A percentile compares a stretch with the other conserved stretches of the same genome.
phyloP scores from a whole-genome alignment of 116 monocot genomes.

The Papilionanthe hybrid region DNA sequence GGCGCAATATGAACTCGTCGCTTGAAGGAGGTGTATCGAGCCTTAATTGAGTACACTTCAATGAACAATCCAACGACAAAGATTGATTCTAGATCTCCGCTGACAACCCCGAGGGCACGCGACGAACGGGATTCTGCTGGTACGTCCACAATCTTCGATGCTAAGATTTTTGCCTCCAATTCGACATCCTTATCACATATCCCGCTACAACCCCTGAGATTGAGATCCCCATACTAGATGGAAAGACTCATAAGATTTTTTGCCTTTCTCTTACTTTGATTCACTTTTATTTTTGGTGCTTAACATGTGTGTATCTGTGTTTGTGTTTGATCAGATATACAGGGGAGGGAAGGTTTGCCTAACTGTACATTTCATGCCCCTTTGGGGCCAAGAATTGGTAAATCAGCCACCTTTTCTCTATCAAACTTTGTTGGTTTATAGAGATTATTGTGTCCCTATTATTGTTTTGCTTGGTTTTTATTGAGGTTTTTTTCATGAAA shows the following conservation, averaged over 20 bases:
- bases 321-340: too few relatives aligned
- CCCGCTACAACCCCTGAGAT: slow-evolving; percentile 94
- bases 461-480: not conserved
- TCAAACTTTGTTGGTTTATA: not conserved
- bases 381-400: slow-evolving; percentile 98
- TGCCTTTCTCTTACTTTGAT: not conserved
- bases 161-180: slow-evolving; percentile 84
- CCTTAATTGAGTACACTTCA: slow-evolving; percentile 83
- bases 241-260: slow-evolving; percentile 92
- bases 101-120: slow-evolving; percentile 83
- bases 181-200: slow-evolving; percentile 97
- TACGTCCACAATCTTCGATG: slow-evolving; percentile 94
- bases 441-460: not conserved
- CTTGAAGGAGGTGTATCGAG: slow-evolving; percentile 91
- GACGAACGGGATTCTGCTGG: slow-evolving; percentile 89
- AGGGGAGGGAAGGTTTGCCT: too few relatives aligned
- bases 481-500: slow-evolving; percentile 2
- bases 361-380: slow-evolving; percentile 94
- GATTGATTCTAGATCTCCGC: slow-evolving; percentile 97
- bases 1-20: slow-evolving; percentile 83
- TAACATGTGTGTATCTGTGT: too few relatives aligned
- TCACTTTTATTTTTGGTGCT: too few relatives aligned
- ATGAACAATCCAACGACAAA: slow-evolving; percentile 95
- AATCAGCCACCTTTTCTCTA: not conserved
- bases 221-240: slow-evolving; percentile 93